Percentiles rank a stretch among this genome's conserved stretches.
Evolutionary conservation across 2,329 filamentous ascomycete genomes (phyloP).

Genomic region (Monosporascus sp.): DNA sequence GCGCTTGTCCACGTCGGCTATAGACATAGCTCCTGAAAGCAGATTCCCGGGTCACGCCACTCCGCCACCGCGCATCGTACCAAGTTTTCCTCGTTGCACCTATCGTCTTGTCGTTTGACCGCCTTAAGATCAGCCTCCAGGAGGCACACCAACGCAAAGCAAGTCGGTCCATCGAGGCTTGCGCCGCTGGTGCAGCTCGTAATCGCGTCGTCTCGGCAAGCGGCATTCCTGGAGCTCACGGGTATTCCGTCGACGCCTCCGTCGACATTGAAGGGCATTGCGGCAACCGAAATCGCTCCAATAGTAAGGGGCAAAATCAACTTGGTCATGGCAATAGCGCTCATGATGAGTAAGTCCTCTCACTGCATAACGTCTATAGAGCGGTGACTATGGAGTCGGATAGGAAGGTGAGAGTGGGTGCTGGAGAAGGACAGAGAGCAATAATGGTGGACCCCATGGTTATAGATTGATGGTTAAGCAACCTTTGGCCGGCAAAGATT

Average conservation of each 20-base stretch:
- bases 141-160: neutral
- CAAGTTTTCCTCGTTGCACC: neutral
- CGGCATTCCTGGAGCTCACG: neutral
- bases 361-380: neutral
- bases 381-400: neutral
- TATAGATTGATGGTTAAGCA: neutral
- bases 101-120: neutral
- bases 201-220: neutral
- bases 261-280: neutral
- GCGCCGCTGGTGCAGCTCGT: neutral
- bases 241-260: neutral
- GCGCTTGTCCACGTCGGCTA: neutral
- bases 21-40: neutral
- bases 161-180: neutral
- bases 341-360: neutral
- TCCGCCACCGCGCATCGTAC: neutral
- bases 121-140: neutral
- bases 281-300: neutral
- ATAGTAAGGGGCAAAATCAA: neutral
- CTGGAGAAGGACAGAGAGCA: no score
- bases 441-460: neutral
- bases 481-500: neutral
- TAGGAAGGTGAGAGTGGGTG: no score
- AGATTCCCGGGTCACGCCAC: neutral
- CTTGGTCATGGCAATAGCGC: neutral